phyloP scores from a whole-genome alignment of 495 filamentous ascomycete species.

The Lasiosphaeriaceae sp. region DNA sequence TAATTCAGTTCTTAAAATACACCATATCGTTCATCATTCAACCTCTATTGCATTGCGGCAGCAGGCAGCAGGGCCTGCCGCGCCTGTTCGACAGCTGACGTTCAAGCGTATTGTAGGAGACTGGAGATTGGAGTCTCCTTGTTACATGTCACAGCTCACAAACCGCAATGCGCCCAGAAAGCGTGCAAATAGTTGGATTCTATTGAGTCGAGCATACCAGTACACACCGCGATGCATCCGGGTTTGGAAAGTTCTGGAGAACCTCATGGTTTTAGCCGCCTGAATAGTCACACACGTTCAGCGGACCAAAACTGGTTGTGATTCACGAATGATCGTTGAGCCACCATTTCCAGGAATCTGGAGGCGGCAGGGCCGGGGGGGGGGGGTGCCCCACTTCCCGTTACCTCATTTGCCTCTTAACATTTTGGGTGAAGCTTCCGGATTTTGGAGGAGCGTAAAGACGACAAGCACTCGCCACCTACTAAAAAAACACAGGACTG shows the following conservation, averaged over 20 bases:
- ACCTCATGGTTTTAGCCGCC: conserved; percentile 6
- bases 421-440: neutral
- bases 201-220: neutral
- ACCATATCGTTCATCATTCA: too few species aligned
- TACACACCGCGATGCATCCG: neutral
- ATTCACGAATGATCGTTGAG: too few species aligned
- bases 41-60: too few species aligned
- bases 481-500: too few species aligned
- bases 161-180: neutral
- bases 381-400: too few species aligned
- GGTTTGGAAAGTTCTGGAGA: conserved; percentile 13
- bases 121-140: neutral
- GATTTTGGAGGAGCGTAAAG: neutral
- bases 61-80: too few species aligned
- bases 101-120: neutral
- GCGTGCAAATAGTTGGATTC: neutral
- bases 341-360: too few species aligned
- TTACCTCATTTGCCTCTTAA: too few species aligned
- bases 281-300: neutral
- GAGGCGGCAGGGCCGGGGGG: too few species aligned
- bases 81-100: neutral
- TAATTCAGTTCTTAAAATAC: too few species aligned
- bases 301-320: too few species aligned
- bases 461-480: too few species aligned
- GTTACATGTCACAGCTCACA: neutral